Evolutionary conservation across 257 asterid genomes (phyloP), one percentile per base, ranked within the genome.

Genomic region (Solanum clarkiae): DNA sequence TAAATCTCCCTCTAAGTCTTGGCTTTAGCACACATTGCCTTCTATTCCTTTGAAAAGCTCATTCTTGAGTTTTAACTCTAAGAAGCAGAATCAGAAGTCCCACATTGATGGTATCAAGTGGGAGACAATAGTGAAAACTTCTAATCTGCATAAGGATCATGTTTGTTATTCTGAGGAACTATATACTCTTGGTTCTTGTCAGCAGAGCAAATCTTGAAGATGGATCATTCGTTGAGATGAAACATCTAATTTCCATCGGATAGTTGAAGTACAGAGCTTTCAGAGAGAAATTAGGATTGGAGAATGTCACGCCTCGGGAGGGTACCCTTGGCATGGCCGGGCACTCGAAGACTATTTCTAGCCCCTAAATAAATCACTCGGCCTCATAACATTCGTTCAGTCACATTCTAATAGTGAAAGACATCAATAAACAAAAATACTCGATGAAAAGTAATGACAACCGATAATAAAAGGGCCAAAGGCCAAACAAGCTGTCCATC

Each of bases 1-100:
- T 65, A 97, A 92, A 86, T 95, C 98, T n/a, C 99, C 98, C 4
- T 92, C 98, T 1, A 98, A 97, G 88, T 93, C 98, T 82, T 97
- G 99, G 99, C 98, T 97, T 9, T 94, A 98, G 98, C 89, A 88
- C 42, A 87, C 91, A 0, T 88, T 93, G 87, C 98, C 98, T 70
- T 92, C 97, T 3, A 90, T 92, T 66, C 68, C 92, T 53, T 40
- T 93, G 87, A 92, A 91, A 44, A 92, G 91, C 80, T 94, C 94
- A 1, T 91, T 94, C 86, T 75, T 16, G 7, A 75, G 62, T 47
- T 69, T 88, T 70, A 91, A 71, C 60, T 18, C 90, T 6, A 93
- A 85, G 92, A 93, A 92, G 75, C 91, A 84, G 84, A 88, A 84
- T 14, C 95, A 79, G 87, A 90, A 91, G 83, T 89, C 88, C 55